These are phyloP conservation scores for Mortierella sp. DNA, from an alignment of 371 early-diverging fungal genomes.

Conservation along the genomic window DNA sequence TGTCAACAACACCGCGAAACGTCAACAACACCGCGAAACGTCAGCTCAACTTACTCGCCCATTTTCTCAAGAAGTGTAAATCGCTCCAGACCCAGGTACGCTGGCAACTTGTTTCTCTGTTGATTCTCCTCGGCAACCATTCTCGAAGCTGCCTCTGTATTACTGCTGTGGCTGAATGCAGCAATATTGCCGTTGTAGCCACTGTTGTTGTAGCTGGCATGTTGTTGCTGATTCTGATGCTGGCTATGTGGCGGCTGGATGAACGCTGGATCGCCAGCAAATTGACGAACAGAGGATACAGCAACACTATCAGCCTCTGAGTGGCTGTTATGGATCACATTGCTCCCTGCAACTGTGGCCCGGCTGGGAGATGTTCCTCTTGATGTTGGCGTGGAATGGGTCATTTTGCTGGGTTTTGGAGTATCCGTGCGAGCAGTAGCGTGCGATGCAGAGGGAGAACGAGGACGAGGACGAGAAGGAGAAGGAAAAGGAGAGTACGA, in stretches of 20 bases:
- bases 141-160: slow-evolving; percentile 42
- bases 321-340: slow-evolving; percentile 6
- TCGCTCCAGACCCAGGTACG: slow-evolving; percentile 64
- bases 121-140: slow-evolving; percentile 47
- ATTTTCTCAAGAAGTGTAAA: slow-evolving; percentile 66
- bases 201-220: neutral
- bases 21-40: neutral
- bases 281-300: slow-evolving; percentile 21
- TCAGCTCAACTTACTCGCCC: slow-evolving; percentile 70
- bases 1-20: neutral
- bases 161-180: slow-evolving; percentile 25
- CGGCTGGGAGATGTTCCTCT: slow-evolving; percentile 10
- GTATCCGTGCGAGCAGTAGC: neutral
- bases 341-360: slow-evolving; percentile 3
- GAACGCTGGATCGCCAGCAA: slow-evolving; percentile 3
- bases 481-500: neutral
- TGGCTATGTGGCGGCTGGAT: slow-evolving; percentile 6
- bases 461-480: neutral
- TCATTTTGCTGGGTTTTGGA: slow-evolving; percentile 1
- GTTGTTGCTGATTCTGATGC: neutral
- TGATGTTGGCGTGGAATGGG: slow-evolving; percentile 2
- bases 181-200: slow-evolving; percentile 1
- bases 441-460: slow-evolving; percentile 1
- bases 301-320: neutral
- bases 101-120: slow-evolving; percentile 58